Conservation (phyloP, 179 eudicot genomes). For the Carnegiea gigantea region DNA sequence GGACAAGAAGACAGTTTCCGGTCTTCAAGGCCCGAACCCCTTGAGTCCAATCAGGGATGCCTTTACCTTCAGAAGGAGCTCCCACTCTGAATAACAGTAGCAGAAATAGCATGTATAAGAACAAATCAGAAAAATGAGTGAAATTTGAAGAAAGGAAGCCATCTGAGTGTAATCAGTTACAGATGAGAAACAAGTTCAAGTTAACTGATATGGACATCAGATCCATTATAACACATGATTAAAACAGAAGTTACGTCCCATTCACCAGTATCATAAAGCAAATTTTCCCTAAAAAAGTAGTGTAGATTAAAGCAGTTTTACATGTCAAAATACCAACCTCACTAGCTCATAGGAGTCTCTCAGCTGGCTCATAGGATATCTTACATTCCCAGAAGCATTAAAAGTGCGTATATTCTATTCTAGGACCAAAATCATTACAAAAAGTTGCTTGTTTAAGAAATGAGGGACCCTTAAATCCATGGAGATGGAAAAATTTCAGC, state of each 20-base stretch:
- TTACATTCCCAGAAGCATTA: constrained; percentile 2
- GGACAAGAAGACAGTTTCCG: constrained; percentile 38
- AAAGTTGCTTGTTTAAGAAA: not conserved
- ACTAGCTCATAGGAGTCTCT: not conserved
- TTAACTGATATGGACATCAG: not conserved
- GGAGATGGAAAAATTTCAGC: too few relatives aligned
- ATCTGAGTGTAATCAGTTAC: not conserved
- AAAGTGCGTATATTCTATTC: constrained; percentile 13
- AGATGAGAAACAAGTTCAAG: not conserved
- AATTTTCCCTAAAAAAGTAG: not conserved
- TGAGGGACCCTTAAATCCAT: not conserved
- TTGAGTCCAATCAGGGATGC: constrained; percentile 42
- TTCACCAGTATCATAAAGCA: not conserved
- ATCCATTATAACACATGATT: not conserved
- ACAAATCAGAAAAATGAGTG: constrained; percentile 8
- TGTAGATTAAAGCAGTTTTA: constrained; percentile 9
- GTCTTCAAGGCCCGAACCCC: constrained; percentile 45
- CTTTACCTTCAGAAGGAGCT: constrained; percentile 52
- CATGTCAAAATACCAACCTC: not conserved
- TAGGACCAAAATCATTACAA: not conserved
- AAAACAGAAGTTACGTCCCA: not conserved
- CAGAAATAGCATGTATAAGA: constrained; percentile 13
- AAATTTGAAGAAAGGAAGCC: constrained; percentile 15
- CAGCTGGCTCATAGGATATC: not conserved
- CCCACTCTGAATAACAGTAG: constrained; percentile 33